A percentile compares a stretch with the other conserved stretches of the same genome.
phyloP scores from a whole-genome alignment of 331 rosid species.

The Spiraea crenata region DNA sequence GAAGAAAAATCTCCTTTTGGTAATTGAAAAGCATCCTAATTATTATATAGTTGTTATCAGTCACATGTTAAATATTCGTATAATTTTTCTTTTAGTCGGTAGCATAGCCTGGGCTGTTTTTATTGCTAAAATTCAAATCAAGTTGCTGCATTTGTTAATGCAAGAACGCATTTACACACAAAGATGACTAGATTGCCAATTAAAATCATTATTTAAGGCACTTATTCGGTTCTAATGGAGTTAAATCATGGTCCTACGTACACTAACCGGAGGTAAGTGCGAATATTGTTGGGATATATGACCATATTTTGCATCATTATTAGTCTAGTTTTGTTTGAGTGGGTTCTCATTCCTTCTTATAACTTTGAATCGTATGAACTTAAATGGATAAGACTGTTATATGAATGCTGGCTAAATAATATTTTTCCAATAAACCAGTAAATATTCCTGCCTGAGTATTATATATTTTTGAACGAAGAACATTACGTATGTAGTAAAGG shows the following conservation, averaged over 20 bases:
- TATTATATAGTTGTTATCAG: too few relatives aligned
- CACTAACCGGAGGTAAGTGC: too few relatives aligned
- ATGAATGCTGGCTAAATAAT: background rate
- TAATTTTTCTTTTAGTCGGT: too few relatives aligned
- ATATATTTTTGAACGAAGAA: too few relatives aligned
- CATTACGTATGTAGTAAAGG: too few relatives aligned
- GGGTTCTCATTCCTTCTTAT: background rate
- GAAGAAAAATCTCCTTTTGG: too few relatives aligned
- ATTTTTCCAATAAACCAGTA: too few relatives aligned
- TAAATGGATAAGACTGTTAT: background rate
- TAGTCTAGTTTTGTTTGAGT: background rate
- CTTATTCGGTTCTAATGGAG: background rate
- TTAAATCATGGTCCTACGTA: too few relatives aligned
- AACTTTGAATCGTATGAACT: background rate
- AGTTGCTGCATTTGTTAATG: constrained; percentile 5
- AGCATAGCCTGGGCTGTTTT: background rate
- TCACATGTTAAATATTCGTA: background rate
- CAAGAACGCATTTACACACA: background rate
- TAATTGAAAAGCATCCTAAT: too few relatives aligned
- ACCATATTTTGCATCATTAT: background rate
- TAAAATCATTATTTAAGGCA: background rate
- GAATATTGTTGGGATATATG: too few relatives aligned
- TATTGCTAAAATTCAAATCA: background rate
- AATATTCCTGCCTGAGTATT: too few relatives aligned
- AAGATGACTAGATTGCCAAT: background rate